Evolutionary conservation across 192 early-diverging fungal genomes (phyloP), one percentile per base, ranked within the genome.

Genomic region (Phlyctochytrium bullatum): DNA sequence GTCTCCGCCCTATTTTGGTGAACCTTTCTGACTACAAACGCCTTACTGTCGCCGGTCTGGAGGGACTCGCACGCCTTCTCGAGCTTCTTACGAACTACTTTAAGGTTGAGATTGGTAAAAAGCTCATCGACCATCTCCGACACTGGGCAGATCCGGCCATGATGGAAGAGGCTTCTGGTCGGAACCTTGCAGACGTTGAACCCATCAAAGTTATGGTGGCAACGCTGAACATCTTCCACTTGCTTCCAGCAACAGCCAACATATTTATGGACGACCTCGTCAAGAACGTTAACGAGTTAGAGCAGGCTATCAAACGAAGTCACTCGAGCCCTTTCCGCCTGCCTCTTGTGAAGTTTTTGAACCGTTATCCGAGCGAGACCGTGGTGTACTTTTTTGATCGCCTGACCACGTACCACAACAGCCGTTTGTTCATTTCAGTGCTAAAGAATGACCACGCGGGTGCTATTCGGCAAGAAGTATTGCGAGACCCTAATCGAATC

Each of bases 91-190:
- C 92, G 27, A 97, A 92, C 75, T 99, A 98, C 74, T 99, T 99
- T 80, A 98, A 97, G 71, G 92, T 93, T 12, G 95, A 98, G 69
- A 96, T 99, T 36, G 96, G 98, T n/a, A 91, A 90, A 63, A 96
- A 97, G 81, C 80, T 99, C 16, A 72, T 99, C 25, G 96, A 99
- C 73, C 98, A 99, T 74, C 77, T 98, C 62, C 86, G 89, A 29
- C 86, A 90, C 59, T 98, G 94, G 95, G 93, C 95, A 32, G 91
- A 92, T 36, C 92, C 94, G 10, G 80, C 84, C 35, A 83, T 92
- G 57, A 71, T 98, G 6, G 87, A 91, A 57, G 91, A 92, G 31
- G 87, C 88, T 3, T 85, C 94, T 0, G 88, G 85, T 27, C 89
- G 90, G 58, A 85, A 94, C 0, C 76, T 98, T n/a, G 78, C 84